Percentiles rank a stretch among this genome's conserved stretches.
Conservation (phyloP, 2,329 filamentous ascomycete genomes). For the Fusarium sp. region DNA sequence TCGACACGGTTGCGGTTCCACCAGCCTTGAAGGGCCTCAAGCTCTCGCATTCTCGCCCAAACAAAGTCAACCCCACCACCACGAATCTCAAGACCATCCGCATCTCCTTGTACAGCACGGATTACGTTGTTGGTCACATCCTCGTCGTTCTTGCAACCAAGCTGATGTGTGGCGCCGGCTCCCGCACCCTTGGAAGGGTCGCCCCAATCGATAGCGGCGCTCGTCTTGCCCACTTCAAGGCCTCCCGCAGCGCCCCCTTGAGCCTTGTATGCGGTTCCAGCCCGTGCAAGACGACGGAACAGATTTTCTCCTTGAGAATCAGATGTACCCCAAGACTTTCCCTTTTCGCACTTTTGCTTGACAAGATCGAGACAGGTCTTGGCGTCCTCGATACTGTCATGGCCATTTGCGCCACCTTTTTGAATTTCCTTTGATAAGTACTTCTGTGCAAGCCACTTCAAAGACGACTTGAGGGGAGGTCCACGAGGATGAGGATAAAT, state of each 20-base stretch:
- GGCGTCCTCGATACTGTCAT: conserved; percentile 94
- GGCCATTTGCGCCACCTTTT: conserved; percentile 77
- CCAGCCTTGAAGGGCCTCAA: conserved; percentile 74
- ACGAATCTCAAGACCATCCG: conserved; percentile 66
- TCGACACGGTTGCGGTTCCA: conserved; percentile 69
- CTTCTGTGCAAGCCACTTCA: conserved; percentile 90
- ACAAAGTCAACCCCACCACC: conserved; percentile 73
- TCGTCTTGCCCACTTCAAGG: conserved; percentile 67
- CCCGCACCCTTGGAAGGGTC: conserved; percentile 72
- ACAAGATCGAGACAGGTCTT: conserved; percentile 91
- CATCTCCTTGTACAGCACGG: conserved; percentile 69
- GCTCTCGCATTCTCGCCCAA: conserved; percentile 73
- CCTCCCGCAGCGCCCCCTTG: conserved; percentile 68
- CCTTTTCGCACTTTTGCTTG: conserved; percentile 95
- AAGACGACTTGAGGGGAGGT: conserved; percentile 86
- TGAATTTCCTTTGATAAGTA: conserved; percentile 91
- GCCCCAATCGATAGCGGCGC: conserved; percentile 90
- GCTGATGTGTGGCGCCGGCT: conserved; percentile 64
- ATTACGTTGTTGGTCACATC: conserved; percentile 66
- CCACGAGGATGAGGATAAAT: conserved; percentile 92
- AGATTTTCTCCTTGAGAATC: conserved; percentile 87
- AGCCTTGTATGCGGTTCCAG: conserved; percentile 70
- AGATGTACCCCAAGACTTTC: conserved; percentile 83
- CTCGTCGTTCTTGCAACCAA: conserved; percentile 69
- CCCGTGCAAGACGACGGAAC: conserved; percentile 80